Conservation (phyloP, 2,329 filamentous ascomycete genomes). For the Aspergillus jensenii region DNA sequence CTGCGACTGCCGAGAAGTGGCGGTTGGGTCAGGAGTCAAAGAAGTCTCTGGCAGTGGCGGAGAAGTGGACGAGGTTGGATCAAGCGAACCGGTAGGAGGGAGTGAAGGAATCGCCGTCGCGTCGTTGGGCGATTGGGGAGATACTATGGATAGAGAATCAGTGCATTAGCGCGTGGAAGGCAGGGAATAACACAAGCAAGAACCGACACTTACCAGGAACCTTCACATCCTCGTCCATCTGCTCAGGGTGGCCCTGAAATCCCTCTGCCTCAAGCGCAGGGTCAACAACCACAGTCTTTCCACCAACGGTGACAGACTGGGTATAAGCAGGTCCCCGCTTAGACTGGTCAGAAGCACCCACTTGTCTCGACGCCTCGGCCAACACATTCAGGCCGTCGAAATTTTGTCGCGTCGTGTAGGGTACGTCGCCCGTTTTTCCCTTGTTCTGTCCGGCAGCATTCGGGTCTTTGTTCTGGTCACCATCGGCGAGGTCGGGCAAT, state of each 20-base stretch:
- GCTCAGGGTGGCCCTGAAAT: conserved; percentile 34
- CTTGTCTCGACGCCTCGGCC: conserved; percentile 81
- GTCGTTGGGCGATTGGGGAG: conserved; percentile 28
- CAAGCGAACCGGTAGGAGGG: conserved; percentile 30
- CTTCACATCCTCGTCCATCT: conserved; percentile 28
- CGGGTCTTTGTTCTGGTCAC: conserved; percentile 40
- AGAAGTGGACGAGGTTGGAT: conserved; percentile 35
- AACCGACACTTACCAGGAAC: conserved; percentile 20
- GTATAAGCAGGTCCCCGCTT: conserved; percentile 40
- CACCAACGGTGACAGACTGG: conserved; percentile 42
- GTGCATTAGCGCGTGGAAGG: conserved; percentile 16
- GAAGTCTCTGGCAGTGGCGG: conserved; percentile 34
- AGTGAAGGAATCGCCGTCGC: conserved; percentile 32
- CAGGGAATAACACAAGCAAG: conserved; percentile 3
- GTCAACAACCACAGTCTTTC: conserved; percentile 44
- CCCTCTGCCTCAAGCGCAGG: conserved; percentile 43
- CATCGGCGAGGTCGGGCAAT: conserved; percentile 56
- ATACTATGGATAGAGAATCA: conserved; percentile 19
- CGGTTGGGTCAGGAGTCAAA: conserved; percentile 35
- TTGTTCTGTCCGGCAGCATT: conserved; percentile 33
- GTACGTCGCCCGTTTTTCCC: conserved; percentile 39
- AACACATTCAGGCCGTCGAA: conserved; percentile 84
- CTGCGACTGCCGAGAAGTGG: conserved; percentile 42
- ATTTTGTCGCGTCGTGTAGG: conserved; percentile 54
- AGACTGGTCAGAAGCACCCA: conserved; percentile 56